Evolutionary conservation across 257 asterid species (phyloP).

Genomic region (Jacaranda mimosifolia): DNA sequence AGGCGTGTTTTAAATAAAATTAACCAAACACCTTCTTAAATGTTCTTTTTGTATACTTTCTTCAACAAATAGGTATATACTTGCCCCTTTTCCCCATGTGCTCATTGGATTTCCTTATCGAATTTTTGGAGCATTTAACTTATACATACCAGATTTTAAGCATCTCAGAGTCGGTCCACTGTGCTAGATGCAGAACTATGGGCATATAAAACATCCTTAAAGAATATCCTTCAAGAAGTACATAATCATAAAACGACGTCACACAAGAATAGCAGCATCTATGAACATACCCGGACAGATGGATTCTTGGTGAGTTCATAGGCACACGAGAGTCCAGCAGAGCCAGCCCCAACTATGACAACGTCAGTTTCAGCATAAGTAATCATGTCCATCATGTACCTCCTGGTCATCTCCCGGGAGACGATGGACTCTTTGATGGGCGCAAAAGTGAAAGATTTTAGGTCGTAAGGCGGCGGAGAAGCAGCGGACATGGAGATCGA

Average conservation of each 20-base stretch:
- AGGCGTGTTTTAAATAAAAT: too few relatives aligned
- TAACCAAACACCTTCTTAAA: too few relatives aligned
- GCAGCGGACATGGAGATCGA: constrained; percentile 41
- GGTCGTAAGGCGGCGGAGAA: constrained; percentile 37
- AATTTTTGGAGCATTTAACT: too few relatives aligned
- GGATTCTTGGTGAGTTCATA: constrained; percentile 70
- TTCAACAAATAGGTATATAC: too few relatives aligned
- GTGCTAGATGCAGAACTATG: neutral
- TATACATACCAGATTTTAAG: too few relatives aligned
- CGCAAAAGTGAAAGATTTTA: constrained; percentile 47
- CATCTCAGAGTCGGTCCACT: neutral
- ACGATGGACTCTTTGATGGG: constrained; percentile 71
- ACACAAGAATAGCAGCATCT: neutral
- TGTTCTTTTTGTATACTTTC: too few relatives aligned
- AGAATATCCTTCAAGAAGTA: neutral
- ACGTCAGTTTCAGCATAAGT: constrained; percentile 72
- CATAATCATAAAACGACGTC: too few relatives aligned
- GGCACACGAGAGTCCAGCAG: constrained; percentile 72
- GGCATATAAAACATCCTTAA: neutral
- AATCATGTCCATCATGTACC: constrained; percentile 72
- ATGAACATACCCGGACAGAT: constrained; percentile 40
- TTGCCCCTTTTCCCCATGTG: too few relatives aligned
- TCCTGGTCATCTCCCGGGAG: constrained; percentile 59
- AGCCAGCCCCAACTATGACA: constrained; percentile 65
- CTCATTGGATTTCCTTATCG: too few relatives aligned